phyloP scores from a whole-genome alignment of 192 early-diverging fungal genomes.

The Backusella tuberculispora region DNA sequence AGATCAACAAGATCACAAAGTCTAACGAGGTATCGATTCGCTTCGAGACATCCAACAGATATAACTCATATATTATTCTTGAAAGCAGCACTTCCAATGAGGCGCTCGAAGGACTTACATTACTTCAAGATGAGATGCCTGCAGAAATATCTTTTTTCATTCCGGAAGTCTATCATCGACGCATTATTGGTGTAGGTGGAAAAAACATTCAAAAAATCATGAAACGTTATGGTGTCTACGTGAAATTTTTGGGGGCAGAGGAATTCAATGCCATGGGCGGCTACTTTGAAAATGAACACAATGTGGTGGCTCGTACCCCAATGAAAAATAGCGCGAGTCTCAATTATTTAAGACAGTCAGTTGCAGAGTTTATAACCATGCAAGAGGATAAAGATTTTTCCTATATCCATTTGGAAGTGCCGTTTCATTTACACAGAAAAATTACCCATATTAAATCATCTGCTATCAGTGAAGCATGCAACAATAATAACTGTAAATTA shows the following conservation, averaged over 20 bases:
- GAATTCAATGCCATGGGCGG: constrained; percentile 74
- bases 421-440: constrained; percentile 42
- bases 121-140: constrained; percentile 77
- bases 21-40: constrained; percentile 60
- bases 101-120: constrained; percentile 62
- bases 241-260: constrained; percentile 80
- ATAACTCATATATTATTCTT: constrained; percentile 76
- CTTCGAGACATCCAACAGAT: constrained; percentile 70
- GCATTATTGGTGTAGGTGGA: constrained; percentile 83
- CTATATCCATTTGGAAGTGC: constrained; percentile 36
- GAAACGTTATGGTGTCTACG: constrained; percentile 83
- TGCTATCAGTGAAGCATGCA: constrained; percentile 48
- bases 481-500: constrained; percentile 52
- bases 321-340: constrained; percentile 72
- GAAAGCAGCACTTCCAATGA: constrained; percentile 51
- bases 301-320: constrained; percentile 83
- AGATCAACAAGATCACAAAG: constrained; percentile 83
- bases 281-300: constrained; percentile 80
- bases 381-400: constrained; percentile 53
- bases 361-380: constrained; percentile 61
- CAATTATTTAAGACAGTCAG: constrained; percentile 60
- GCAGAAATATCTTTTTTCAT: constrained; percentile 82
- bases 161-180: constrained; percentile 76
- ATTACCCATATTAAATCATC: constrained; percentile 8
- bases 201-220: constrained; percentile 87